Conservation (phyloP, 805 yeast genomes). For the Lipomyces mesembrius region DNA sequence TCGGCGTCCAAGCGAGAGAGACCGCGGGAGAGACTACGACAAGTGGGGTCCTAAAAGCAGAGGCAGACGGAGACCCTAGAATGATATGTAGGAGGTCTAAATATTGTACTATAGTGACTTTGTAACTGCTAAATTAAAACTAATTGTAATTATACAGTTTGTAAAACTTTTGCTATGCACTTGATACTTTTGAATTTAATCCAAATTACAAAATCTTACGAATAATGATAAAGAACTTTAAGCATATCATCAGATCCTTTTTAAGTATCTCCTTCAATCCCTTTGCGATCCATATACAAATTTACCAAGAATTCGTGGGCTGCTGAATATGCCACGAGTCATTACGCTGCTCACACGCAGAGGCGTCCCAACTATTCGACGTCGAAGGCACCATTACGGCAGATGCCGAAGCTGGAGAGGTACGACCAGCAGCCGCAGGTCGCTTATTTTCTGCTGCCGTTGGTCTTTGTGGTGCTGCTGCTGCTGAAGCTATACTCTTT, state of each 20-base stretch:
- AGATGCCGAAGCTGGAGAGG: not conserved
- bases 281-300: not conserved
- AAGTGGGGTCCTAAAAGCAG: constrained; percentile 10
- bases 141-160: not conserved
- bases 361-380: not conserved
- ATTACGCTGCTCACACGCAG: not conserved
- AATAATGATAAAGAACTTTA: not conserved
- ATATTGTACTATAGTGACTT: not conserved
- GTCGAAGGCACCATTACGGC: not conserved
- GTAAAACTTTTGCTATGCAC: not conserved
- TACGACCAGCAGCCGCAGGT: too few relatives aligned
- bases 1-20: constrained; percentile 13
- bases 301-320: not conserved
- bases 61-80: constrained; percentile 13
- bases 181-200: not conserved
- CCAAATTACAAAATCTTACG: not conserved
- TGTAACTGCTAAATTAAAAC: not conserved
- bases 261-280: not conserved
- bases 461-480: too few relatives aligned
- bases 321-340: not conserved
- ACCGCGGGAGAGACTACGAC: constrained; percentile 14
- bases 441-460: too few relatives aligned
- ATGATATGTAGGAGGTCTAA: not conserved
- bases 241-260: not conserved
- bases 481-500: not conserved